Base-by-base conservation (phyloP, 2,329 filamentous ascomycete genomes). In the Penicillium occitanis region DNA sequence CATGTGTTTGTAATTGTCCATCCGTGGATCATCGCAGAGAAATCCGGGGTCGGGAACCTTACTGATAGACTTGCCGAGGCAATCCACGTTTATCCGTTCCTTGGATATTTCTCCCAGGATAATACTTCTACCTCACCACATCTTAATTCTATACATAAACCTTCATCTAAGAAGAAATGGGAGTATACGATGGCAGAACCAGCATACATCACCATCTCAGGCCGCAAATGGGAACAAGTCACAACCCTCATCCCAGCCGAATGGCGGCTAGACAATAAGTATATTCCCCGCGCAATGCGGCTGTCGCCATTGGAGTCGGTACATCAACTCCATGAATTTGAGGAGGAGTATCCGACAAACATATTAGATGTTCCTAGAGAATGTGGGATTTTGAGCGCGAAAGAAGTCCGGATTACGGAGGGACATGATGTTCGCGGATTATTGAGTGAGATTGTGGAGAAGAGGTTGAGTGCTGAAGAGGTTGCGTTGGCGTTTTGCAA, bases 391-490 rank as follows among this genome's bases (percentile, higher is more conserved):
- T 75, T 88, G 28, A 81, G 73, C 1, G n/a, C 73, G 0, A 72
- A 79, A 5, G 86, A 89, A 68, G 72, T 88, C 22, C 73, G 77
- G 0, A 86, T 88, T 59, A 88, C 86, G 0, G 85, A 87, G 68
- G 71, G 79, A 0, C 84, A 83, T 68, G 82, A 86, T 72, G 74
- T 81, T 0, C 71, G 74, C 2, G 75, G 73, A 1, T 71, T 83
- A 5, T 68, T 82, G 5, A 62, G 64, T 1, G 74, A 76, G 13
- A 77, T 83, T 13, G 67, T 71, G 1, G 64, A 68, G 0, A 74
- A 76, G 2, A 72, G 71, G 19, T 70, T 81, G 55, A 79, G 73
- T 8, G 76, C 79, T 0, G 73, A 78, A 0, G 80, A 85, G 17
- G 85, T 87, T 1, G 77, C 80, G 0, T 77, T 73, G 14, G 86